Conservation (phyloP, 805 yeast genomes). For the Candida dajiaensis region DNA sequence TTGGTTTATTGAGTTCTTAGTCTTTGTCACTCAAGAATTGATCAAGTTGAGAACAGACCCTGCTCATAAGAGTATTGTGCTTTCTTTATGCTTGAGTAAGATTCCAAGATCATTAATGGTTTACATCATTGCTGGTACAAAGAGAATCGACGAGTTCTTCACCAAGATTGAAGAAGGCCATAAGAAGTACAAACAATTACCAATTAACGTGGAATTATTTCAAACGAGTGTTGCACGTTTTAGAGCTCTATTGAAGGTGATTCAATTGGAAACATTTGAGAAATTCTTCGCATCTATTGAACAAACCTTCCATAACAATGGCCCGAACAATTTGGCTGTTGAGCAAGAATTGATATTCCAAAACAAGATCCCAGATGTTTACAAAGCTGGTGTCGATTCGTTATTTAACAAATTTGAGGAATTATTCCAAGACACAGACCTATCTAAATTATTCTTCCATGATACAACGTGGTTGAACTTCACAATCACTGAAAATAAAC, state of each 20-base stretch:
- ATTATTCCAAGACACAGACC: slow-evolving; percentile 21
- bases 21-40: slow-evolving; percentile 68
- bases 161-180: slow-evolving; percentile 18
- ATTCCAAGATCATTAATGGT: slow-evolving; percentile 63
- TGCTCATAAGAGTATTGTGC: slow-evolving; percentile 34
- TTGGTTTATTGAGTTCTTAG: slow-evolving; percentile 80
- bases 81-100: slow-evolving; percentile 59
- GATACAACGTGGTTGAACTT: slow-evolving; percentile 62
- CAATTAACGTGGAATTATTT: slow-evolving; percentile 52
- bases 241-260: slow-evolving; percentile 27
- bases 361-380: slow-evolving; percentile 22
- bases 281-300: slow-evolving; percentile 56
- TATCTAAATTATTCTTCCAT: slow-evolving; percentile 49
- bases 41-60: slow-evolving; percentile 33
- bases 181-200: slow-evolving; percentile 3
- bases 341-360: slow-evolving; percentile 22
- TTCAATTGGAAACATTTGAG: slow-evolving; percentile 48
- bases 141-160: slow-evolving; percentile 37
- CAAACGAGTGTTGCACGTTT: slow-evolving; percentile 39
- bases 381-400: slow-evolving; percentile 23
- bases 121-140: slow-evolving; percentile 62
- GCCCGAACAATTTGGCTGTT: slow-evolving; percentile 14
- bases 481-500: slow-evolving; percentile 17
- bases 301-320: slow-evolving; percentile 12
- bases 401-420: slow-evolving; percentile 28